These are phyloP conservation scores for Penicillium sp. DNA, from an alignment of 2,329 filamentous ascomycete species.

Conservation along the genomic window DNA sequence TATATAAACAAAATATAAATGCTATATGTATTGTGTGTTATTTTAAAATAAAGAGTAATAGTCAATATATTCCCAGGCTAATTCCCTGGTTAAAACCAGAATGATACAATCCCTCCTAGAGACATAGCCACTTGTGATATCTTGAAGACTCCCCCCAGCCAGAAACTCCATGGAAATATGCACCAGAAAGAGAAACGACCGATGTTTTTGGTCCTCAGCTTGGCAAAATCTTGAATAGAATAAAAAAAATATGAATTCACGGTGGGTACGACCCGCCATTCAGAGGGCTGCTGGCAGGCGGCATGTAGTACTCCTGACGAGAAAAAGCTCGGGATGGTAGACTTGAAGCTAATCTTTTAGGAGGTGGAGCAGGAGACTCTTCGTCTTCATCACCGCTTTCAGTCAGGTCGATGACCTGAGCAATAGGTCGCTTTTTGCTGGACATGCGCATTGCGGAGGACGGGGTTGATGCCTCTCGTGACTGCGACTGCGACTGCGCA, in stretches of 20 bases:
- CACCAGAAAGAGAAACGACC: neutral
- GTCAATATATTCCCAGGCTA: neutral
- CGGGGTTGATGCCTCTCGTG: conserved; percentile 39
- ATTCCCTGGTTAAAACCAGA: neutral
- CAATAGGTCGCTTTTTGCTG: conserved; percentile 47
- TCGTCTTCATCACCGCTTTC: conserved; percentile 53
- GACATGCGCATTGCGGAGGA: conserved; percentile 37
- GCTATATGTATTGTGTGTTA: neutral
- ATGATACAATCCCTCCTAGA: neutral
- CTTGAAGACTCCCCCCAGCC: conserved; percentile 9
- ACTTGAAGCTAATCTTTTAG: conserved; percentile 35
- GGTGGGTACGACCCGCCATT: conserved; percentile 21
- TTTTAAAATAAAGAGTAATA: neutral
- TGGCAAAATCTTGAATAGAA: conserved; percentile 6
- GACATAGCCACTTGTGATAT: conserved; percentile 3
- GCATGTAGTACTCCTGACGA: conserved; percentile 22
- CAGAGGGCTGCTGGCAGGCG: conserved; percentile 20
- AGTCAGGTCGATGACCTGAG: conserved; percentile 55
- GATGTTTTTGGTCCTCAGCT: neutral
- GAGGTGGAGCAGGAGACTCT: conserved; percentile 39
- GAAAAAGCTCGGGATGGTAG: conserved; percentile 22
- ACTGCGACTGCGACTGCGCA: conserved; percentile 37
- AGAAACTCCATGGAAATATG: conserved; percentile 21
- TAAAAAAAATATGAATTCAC: conserved; percentile 15
- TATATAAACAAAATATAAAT: neutral